Evolutionary conservation across 129 eudicot species (phyloP).

Genomic region (Flaveria brownii): DNA sequence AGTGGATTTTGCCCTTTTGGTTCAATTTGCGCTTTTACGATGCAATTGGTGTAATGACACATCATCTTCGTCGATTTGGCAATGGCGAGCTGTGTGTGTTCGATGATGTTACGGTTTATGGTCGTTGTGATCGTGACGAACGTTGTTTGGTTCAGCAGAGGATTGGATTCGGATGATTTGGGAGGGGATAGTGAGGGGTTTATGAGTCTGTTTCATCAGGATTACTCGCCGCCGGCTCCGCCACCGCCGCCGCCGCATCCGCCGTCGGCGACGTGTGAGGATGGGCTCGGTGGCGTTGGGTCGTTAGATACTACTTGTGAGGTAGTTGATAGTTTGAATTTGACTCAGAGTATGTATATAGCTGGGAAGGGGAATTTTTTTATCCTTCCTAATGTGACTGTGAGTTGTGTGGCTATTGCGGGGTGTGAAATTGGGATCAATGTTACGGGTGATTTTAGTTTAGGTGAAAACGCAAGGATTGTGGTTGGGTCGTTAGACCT

Average conservation of each 20-base stretch:
- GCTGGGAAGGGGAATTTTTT: conserved; percentile 83
- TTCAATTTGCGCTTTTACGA: conserved; percentile 14
- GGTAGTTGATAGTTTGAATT: conserved; percentile 71
- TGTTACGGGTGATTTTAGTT: conserved; percentile 68
- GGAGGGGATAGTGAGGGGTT: conserved; percentile 25
- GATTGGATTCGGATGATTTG: conserved; percentile 27
- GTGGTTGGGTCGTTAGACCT: conserved; percentile 55
- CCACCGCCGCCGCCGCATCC: conserved; percentile 99
- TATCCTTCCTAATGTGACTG: conserved; percentile 71
- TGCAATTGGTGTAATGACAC: conserved; percentile 43
- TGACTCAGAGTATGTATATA: conserved; percentile 66
- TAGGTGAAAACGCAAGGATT: conserved; percentile 68
- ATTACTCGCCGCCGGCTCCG: conserved; percentile 95
- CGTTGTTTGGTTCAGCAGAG: conserved; percentile 1
- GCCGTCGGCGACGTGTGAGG: conserved; percentile 78
- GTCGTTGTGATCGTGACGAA: conserved; percentile 3
- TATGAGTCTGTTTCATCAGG: conserved; percentile 57
- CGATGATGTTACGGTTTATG: conserved; percentile 19
- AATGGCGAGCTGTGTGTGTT: conserved; percentile 27
- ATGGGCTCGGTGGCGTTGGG: conserved; percentile 84
- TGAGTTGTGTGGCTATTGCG: conserved; percentile 46
- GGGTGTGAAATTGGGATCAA: conserved; percentile 79
- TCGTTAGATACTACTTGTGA: conserved; percentile 85
- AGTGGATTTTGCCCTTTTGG: not conserved
- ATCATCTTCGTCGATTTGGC: conserved; percentile 27